Percentiles rank a stretch among this genome's conserved stretches.
Evolutionary conservation across 257 asterid species (phyloP).

Genomic region (Eustoma russellianum): DNA sequence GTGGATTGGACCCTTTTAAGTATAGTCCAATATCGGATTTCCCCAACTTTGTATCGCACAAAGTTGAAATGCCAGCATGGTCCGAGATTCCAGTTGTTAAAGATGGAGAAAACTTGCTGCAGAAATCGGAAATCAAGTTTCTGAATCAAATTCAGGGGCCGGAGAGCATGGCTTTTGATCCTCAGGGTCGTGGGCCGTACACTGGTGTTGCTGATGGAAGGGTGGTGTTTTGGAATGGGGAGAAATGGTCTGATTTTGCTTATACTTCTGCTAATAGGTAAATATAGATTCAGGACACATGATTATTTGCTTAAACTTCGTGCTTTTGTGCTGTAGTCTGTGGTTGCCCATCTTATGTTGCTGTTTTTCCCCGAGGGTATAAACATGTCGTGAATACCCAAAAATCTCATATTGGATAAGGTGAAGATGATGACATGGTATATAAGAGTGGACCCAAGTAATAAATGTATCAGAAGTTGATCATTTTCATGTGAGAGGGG

Average conservation of each 20-base stretch:
- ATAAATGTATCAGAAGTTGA: too few species aligned
- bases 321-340: background rate
- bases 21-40: slow-evolving; percentile 58
- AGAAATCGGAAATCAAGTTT: slow-evolving; percentile 77
- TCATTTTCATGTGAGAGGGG: too few species aligned
- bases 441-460: too few species aligned
- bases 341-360: too few species aligned
- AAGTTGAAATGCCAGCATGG: slow-evolving; percentile 69
- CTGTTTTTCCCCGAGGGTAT: too few species aligned
- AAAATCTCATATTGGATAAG: too few species aligned
- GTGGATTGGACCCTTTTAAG: slow-evolving; percentile 78
- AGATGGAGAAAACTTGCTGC: slow-evolving; percentile 54
- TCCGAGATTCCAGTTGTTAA: slow-evolving; percentile 47
- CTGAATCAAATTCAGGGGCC: slow-evolving; percentile 77
- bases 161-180: slow-evolving; percentile 81
- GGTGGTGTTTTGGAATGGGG: slow-evolving; percentile 76
- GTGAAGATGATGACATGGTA: too few species aligned
- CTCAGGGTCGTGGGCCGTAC: slow-evolving; percentile 84
- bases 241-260: slow-evolving; percentile 69
- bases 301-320: background rate
- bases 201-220: slow-evolving; percentile 94
- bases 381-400: too few species aligned
- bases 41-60: slow-evolving; percentile 55
- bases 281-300: background rate
- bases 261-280: slow-evolving; percentile 86